phyloP scores from a whole-genome alignment of 31 red algal genomes.

The Odonthalia washingtoniensis region DNA sequence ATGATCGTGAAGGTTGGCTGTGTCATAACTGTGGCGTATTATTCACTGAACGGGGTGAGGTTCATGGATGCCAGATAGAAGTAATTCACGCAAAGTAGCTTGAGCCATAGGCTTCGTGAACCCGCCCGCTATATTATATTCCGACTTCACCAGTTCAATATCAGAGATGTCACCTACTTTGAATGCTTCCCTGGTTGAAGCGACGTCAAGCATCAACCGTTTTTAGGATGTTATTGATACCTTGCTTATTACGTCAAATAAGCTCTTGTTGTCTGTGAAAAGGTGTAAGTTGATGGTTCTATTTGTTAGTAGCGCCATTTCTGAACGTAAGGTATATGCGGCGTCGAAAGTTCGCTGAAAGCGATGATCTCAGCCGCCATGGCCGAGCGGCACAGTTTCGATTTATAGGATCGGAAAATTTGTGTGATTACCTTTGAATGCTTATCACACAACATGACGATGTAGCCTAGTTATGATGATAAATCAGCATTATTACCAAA shows the following conservation, averaged over 20 bases:
- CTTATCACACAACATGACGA: background rate
- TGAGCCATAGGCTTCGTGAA: too few relatives aligned
- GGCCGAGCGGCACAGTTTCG: background rate
- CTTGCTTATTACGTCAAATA: slow-evolving; percentile 7
- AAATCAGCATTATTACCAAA: background rate
- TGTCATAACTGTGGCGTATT: too few relatives aligned
- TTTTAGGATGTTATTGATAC: slow-evolving; percentile 27
- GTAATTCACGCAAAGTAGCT: too few relatives aligned
- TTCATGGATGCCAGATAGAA: too few relatives aligned
- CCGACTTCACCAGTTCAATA: background rate
- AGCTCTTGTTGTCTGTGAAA: background rate
- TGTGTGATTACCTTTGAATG: background rate
- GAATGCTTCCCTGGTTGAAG: slow-evolving; percentile 17
- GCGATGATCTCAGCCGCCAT: slow-evolving; percentile 39
- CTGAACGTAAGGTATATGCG: background rate
- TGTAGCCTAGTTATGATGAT: background rate
- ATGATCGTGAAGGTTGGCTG: too few relatives aligned
- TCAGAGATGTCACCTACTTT: background rate
- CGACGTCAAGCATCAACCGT: slow-evolving; percentile 24
- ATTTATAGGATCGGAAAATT: slow-evolving; percentile 28
- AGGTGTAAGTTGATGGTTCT: background rate
- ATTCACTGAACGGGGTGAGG: too few relatives aligned
- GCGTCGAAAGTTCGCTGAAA: slow-evolving; percentile 37
- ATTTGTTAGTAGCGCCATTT: background rate
- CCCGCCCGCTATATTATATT: background rate